Conservation (phyloP, 2,329 filamentous ascomycete genomes). For the Aureobasidium sp. region DNA sequence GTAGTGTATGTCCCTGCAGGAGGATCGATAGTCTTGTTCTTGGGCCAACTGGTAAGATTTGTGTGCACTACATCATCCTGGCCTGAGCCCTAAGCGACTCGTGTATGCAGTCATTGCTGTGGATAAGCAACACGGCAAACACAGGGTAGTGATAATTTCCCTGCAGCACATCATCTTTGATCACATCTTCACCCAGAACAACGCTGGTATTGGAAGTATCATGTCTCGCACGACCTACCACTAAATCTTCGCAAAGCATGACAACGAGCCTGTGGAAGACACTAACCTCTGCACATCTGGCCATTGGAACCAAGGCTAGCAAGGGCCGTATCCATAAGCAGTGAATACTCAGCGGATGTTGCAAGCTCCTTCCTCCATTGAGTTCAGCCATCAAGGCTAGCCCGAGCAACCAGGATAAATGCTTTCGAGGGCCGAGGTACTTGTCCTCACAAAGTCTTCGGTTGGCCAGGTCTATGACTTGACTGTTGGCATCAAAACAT, state of each 20-base stretch:
- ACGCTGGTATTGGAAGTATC: neutral
- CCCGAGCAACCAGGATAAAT: neutral
- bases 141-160: neutral
- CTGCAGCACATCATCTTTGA: neutral
- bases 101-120: neutral
- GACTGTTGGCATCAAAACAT: neutral
- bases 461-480: neutral
- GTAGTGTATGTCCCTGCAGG: neutral
- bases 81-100: neutral
- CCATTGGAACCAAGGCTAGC: neutral
- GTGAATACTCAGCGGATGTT: neutral
- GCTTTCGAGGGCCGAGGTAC: neutral
- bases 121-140: neutral
- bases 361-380: neutral
- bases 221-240: neutral
- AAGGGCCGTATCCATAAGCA: neutral
- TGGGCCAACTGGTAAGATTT: neutral
- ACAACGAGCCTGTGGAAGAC: neutral
- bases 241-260: neutral
- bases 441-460: neutral
- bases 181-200: neutral
- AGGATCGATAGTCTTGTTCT: neutral
- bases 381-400: neutral
- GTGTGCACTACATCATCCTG: neutral
- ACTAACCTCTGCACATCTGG: neutral